Evolutionary conservation across 768 basidiomycete species (phyloP).

Genomic region (Pulveroboletus sp.): DNA sequence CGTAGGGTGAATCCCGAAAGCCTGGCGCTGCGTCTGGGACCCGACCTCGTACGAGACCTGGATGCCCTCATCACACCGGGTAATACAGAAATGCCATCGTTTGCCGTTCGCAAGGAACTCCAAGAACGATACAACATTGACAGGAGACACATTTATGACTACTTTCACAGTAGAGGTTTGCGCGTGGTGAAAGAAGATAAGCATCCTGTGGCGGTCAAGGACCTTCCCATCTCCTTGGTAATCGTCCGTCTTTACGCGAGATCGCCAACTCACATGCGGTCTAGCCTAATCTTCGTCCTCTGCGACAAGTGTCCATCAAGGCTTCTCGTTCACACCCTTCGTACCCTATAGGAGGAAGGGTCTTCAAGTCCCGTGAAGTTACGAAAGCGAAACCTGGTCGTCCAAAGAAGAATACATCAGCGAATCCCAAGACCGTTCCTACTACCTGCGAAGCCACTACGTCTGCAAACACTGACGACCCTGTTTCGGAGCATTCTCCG

Average conservation of each 20-base stretch:
- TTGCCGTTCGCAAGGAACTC: conserved; percentile 62
- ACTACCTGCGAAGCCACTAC: conserved; percentile 8
- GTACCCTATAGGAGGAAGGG: conserved; percentile 15
- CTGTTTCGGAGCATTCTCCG: conserved; percentile 10
- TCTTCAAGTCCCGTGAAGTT: conserved; percentile 25
- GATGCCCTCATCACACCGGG: conserved; percentile 67
- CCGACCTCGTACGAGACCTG: conserved; percentile 65
- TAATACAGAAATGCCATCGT: conserved; percentile 69
- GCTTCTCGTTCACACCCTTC: conserved; percentile 17
- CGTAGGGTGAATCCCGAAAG: conserved; percentile 63
- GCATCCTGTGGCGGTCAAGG: conserved; percentile 34
- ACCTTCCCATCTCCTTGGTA: conserved; percentile 22
- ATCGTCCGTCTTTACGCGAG: conserved; percentile 6
- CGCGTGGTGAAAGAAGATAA: conserved; percentile 64
- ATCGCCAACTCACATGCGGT: conserved; percentile 8
- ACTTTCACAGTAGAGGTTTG: conserved; percentile 62
- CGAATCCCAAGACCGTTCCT: conserved; percentile 6
- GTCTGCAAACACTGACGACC: conserved; percentile 1
- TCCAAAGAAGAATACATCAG: conserved; percentile 20
- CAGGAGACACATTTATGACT: conserved; percentile 72
- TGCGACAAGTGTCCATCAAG: conserved; percentile 25
- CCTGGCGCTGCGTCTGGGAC: conserved; percentile 60
- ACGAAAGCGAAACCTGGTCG: conserved; percentile 30
- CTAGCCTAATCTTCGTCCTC: conserved; percentile 30
- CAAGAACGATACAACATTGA: conserved; percentile 69